Conservation (phyloP, 768 basidiomycete genomes). For the Strobilomyces confusus region DNA sequence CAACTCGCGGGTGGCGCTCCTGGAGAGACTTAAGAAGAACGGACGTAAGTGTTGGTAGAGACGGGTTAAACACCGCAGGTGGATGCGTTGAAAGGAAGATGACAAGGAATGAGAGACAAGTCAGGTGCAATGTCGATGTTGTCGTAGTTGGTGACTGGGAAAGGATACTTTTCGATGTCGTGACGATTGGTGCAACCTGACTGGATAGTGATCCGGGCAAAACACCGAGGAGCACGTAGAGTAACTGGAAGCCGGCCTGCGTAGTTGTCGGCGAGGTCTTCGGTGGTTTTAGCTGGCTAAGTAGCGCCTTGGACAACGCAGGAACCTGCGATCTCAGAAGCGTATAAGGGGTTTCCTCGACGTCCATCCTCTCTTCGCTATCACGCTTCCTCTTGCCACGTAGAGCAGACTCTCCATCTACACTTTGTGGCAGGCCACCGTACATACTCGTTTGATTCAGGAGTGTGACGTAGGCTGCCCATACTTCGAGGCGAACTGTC, state of each 20-base stretch:
- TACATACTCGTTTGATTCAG: constrained; percentile 83
- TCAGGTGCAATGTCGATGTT: constrained; percentile 77
- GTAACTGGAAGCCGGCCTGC: constrained; percentile 81
- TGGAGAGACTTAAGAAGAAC: constrained; percentile 68
- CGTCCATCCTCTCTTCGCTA: constrained; percentile 67
- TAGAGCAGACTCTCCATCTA: constrained; percentile 43
- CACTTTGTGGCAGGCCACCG: constrained; percentile 55
- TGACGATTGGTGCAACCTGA: constrained; percentile 60
- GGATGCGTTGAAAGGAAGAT: constrained; percentile 72
- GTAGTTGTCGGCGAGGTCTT: constrained; percentile 75
- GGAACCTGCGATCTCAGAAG: constrained; percentile 77
- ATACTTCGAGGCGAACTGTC: constrained; percentile 89
- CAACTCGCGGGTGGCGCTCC: constrained; percentile 87
- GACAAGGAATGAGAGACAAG: constrained; percentile 80
- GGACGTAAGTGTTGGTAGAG: constrained; percentile 66
- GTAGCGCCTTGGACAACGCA: constrained; percentile 69
- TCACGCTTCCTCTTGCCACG: constrained; percentile 75
- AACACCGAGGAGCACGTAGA: constrained; percentile 72
- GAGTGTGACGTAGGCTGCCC: constrained; percentile 78
- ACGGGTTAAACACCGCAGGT: constrained; percentile 51
- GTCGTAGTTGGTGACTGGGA: constrained; percentile 68
- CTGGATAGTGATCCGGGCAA: constrained; percentile 78
- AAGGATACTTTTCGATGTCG: constrained; percentile 61
- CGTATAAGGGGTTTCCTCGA: constrained; percentile 67
- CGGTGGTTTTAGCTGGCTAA: constrained; percentile 79